Conservation (phyloP, 305 asterid genomes). For the Lippia alba region DNA sequence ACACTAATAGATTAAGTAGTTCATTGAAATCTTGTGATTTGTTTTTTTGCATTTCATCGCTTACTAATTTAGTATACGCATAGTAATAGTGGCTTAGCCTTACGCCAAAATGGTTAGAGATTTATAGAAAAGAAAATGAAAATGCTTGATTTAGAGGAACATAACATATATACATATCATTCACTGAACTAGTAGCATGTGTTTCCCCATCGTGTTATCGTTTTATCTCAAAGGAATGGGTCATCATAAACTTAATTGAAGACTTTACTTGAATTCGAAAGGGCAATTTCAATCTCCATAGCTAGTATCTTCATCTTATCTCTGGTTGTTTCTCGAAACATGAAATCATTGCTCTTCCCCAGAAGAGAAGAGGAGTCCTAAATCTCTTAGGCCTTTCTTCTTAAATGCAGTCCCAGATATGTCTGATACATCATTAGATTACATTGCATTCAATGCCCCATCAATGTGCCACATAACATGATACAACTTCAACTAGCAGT, state of each 20-base stretch:
- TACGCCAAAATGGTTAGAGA: too few relatives aligned
- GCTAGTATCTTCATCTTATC: too few relatives aligned
- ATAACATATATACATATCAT: too few relatives aligned
- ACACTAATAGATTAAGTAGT: too few relatives aligned
- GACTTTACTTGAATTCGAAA: background rate
- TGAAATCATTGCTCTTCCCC: constrained; percentile 48
- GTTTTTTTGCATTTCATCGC: too few relatives aligned
- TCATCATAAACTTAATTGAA: constrained; percentile 14
- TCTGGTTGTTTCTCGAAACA: constrained; percentile 40
- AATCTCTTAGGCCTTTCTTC: constrained; percentile 36
- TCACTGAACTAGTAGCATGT: background rate
- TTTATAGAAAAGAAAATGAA: too few relatives aligned
- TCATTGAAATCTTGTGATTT: too few relatives aligned
- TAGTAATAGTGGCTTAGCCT: too few relatives aligned
- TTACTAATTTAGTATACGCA: too few relatives aligned
- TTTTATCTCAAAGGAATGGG: constrained; percentile 23
- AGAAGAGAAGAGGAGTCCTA: constrained; percentile 40
- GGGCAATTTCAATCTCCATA: constrained; percentile 19
- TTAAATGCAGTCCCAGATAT: constrained; percentile 47
- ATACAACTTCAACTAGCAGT: too few relatives aligned
- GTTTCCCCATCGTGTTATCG: background rate
- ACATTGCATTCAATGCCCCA: constrained; percentile 34
- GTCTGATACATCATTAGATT: constrained; percentile 35
- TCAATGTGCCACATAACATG: background rate
- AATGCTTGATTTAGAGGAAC: too few relatives aligned